These are phyloP conservation scores for Trichophaea hybrida DNA, from an alignment of 2,329 filamentous ascomycete genomes.

Conservation along the genomic window DNA sequence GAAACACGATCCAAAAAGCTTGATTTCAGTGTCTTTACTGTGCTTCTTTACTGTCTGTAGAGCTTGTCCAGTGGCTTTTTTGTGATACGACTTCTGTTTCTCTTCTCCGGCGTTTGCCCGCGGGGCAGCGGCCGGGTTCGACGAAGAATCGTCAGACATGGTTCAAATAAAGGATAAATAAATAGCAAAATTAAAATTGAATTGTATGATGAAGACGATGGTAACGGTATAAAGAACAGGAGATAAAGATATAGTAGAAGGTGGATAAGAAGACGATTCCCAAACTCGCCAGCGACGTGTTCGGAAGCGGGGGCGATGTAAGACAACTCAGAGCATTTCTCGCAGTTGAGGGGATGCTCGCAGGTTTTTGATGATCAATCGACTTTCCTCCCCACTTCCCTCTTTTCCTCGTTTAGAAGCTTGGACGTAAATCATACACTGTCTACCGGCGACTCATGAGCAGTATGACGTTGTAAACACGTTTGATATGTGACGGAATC, in stretches of 20 bases:
- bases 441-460: neutral
- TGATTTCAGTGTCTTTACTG: slow-evolving; percentile 53
- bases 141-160: slow-evolving; percentile 17
- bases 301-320: neutral
- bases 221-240: neutral
- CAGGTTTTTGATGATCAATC: neutral
- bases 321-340: neutral
- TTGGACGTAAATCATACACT: neutral
- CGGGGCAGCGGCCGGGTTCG: neutral
- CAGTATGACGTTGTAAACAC: neutral
- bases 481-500: neutral
- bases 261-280: neutral
- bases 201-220: neutral
- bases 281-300: neutral
- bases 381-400: neutral
- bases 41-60: slow-evolving; percentile 55
- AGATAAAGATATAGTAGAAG: neutral
- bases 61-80: slow-evolving; percentile 58
- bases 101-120: slow-evolving; percentile 14
- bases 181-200: neutral
- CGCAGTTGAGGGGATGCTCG: neutral
- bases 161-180: slow-evolving; percentile 4
- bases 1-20: slow-evolving; percentile 70
- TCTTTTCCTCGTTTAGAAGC: neutral
- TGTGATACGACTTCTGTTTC: slow-evolving; percentile 52